Percentiles rank a stretch among this genome's conserved stretches.
These are phyloP conservation scores for Spatholobus suberectus DNA, from an alignment of 306 rosid genomes.

Conservation along the genomic window DNA sequence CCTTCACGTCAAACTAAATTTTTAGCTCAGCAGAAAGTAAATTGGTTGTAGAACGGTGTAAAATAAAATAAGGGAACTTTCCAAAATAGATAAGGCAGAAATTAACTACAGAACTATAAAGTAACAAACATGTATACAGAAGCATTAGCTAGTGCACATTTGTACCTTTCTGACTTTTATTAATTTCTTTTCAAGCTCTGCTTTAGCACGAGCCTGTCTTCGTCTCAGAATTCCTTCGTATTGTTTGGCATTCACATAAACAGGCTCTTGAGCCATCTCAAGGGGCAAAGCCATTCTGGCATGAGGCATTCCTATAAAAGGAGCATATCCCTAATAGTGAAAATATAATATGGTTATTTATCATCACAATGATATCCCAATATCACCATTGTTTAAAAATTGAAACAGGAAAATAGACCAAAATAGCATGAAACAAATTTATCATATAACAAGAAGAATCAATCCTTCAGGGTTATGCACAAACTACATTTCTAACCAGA, in stretches of 20 bases:
- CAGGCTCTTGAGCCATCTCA: constrained; percentile 95
- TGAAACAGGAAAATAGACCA: not conserved
- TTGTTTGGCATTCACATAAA: constrained; percentile 91
- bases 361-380: not conserved
- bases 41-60: not conserved
- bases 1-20: not conserved
- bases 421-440: not conserved
- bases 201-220: constrained; percentile 92
- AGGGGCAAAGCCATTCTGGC: constrained; percentile 94
- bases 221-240: constrained; percentile 90
- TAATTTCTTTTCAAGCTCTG: constrained; percentile 87
- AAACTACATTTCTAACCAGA: not conserved
- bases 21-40: not conserved
- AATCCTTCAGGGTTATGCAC: not conserved
- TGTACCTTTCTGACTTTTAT: constrained; percentile 88
- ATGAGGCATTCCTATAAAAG: constrained; percentile 80
- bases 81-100: constrained; percentile 1
- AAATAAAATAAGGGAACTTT: not conserved
- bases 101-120: not conserved
- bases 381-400: not conserved
- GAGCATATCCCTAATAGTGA: constrained; percentile 68
- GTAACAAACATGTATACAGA: not conserved
- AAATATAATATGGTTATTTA: constrained; percentile 20
- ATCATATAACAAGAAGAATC: not conserved
- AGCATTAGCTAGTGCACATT: not conserved